Evolutionary conservation across 2,329 filamentous ascomycete species (phyloP).

Genomic region (Cladophialophora yegresii): DNA sequence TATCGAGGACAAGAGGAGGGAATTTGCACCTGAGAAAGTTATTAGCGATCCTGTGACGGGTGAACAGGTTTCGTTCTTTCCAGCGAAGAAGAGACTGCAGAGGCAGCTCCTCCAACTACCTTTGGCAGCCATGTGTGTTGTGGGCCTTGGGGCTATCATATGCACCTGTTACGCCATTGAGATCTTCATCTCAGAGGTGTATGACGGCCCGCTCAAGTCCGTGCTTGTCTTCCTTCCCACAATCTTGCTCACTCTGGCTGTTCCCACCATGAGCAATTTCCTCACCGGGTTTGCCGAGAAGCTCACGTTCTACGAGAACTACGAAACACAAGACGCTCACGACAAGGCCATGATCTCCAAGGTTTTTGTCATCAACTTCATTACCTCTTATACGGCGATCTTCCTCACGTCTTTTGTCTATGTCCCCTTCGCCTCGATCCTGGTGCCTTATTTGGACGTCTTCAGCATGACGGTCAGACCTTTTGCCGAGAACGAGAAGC

Average conservation of each 20-base stretch:
- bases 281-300: constrained; percentile 74
- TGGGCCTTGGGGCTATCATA: constrained; percentile 78
- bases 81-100: constrained; percentile 70
- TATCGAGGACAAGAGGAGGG: constrained; percentile 73
- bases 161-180: constrained; percentile 87
- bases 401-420: constrained; percentile 93
- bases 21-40: constrained; percentile 79
- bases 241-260: constrained; percentile 75
- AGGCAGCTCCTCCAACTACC: constrained; percentile 80
- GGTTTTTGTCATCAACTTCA: constrained; percentile 94
- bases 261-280: constrained; percentile 74
- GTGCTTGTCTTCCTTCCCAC: constrained; percentile 88
- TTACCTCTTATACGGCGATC: constrained; percentile 91
- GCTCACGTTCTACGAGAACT: constrained; percentile 85
- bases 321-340: constrained; percentile 81
- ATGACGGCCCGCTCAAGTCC: constrained; percentile 82
- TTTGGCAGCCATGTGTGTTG: constrained; percentile 73
- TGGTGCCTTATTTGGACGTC: constrained; percentile 83
- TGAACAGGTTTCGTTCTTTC: constrained; percentile 73
- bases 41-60: constrained; percentile 77
- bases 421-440: constrained; percentile 80
- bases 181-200: constrained; percentile 93
- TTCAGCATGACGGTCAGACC: constrained; percentile 73
- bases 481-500: constrained; percentile 73
- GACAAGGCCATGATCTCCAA: constrained; percentile 85